These are phyloP conservation scores for Scolecobasidium constrictum DNA, from an alignment of 2,329 filamentous ascomycete genomes.

Conservation along the genomic window DNA sequence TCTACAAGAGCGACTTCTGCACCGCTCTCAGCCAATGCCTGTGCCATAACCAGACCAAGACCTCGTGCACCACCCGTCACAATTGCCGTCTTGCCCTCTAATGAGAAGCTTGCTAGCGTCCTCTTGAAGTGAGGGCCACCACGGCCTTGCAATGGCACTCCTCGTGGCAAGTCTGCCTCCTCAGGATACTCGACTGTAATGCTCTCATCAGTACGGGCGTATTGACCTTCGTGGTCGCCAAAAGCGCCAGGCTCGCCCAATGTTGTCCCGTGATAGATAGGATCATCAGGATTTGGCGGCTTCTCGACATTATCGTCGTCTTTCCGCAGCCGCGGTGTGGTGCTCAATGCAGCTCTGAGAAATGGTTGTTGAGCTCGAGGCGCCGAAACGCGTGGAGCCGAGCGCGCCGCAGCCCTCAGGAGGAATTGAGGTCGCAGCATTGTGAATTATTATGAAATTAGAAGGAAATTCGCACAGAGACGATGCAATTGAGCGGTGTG, in stretches of 20 bases:
- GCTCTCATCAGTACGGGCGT: constrained; percentile 68
- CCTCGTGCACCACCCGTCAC: constrained; percentile 88
- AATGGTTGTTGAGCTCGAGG: constrained; percentile 20
- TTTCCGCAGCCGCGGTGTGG: constrained; percentile 4
- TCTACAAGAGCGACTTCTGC: constrained; percentile 88
- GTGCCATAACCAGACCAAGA: constrained; percentile 83
- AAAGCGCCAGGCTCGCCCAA: constrained; percentile 27
- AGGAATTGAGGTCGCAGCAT: constrained; percentile 25
- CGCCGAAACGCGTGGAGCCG: constrained; percentile 12
- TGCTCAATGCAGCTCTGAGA: constrained; percentile 10
- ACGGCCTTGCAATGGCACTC: constrained; percentile 59
- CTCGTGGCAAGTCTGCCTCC: constrained; percentile 61
- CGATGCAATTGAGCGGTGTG: too few relatives aligned
- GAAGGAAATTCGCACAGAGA: too few relatives aligned
- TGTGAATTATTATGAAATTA: constrained; percentile 8
- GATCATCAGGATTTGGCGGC: background rate
- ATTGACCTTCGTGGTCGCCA: constrained; percentile 50
- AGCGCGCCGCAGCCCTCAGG: constrained; percentile 15
- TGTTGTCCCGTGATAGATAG: constrained; percentile 18
- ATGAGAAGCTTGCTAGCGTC: constrained; percentile 74
- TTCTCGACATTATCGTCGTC: constrained; percentile 20
- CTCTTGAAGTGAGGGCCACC: constrained; percentile 76
- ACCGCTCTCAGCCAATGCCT: constrained; percentile 80
- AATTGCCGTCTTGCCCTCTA: constrained; percentile 72
- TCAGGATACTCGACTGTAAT: constrained; percentile 71